phyloP scores from a whole-genome alignment of 306 rosid genomes.

The Cucumis melo region DNA sequence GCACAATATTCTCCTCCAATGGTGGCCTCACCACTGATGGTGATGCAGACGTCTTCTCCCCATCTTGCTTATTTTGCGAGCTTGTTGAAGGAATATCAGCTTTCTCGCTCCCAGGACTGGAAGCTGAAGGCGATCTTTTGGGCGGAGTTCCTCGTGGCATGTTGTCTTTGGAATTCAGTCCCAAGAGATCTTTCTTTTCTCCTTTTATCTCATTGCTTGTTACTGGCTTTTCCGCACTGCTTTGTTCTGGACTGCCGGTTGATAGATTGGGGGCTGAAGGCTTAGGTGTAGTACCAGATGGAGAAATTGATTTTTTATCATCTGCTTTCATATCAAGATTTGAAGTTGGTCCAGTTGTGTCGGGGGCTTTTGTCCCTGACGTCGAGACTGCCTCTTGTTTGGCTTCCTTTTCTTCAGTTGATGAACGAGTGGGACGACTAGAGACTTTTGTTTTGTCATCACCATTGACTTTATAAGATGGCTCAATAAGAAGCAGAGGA shows the following conservation, averaged over 20 bases:
- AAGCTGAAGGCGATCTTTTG: slow-evolving; percentile 19
- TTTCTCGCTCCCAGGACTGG: slow-evolving; percentile 26
- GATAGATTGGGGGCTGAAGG: slow-evolving; percentile 17
- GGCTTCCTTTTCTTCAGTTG: slow-evolving; percentile 54
- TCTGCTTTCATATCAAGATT: slow-evolving; percentile 28
- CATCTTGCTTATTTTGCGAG: slow-evolving; percentile 45
- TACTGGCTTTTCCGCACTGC: slow-evolving; percentile 26
- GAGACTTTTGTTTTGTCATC: slow-evolving; percentile 63
- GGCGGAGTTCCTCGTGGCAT: slow-evolving; percentile 13
- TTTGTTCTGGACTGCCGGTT: slow-evolving; percentile 28
- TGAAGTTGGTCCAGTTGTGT: not conserved
- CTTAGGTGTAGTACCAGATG: slow-evolving; percentile 17
- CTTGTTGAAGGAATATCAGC: slow-evolving; percentile 19
- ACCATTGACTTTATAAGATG: slow-evolving; percentile 59
- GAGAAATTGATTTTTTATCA: slow-evolving; percentile 24
- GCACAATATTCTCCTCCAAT: slow-evolving; percentile 79
- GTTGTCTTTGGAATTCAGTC: slow-evolving; percentile 21
- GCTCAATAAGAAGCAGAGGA: slow-evolving; percentile 63
- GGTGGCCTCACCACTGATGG: slow-evolving; percentile 27
- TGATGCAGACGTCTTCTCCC: slow-evolving; percentile 32
- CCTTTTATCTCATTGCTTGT: slow-evolving; percentile 31
- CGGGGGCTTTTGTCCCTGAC: slow-evolving; percentile 19
- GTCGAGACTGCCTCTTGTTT: slow-evolving; percentile 32
- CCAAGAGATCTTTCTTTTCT: slow-evolving; percentile 28
- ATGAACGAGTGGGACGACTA: slow-evolving; percentile 26